Evolutionary conservation across 805 yeast genomes (phyloP), one percentile per base, ranked within the genome.

Genomic region (Saturnispora quitensis): DNA sequence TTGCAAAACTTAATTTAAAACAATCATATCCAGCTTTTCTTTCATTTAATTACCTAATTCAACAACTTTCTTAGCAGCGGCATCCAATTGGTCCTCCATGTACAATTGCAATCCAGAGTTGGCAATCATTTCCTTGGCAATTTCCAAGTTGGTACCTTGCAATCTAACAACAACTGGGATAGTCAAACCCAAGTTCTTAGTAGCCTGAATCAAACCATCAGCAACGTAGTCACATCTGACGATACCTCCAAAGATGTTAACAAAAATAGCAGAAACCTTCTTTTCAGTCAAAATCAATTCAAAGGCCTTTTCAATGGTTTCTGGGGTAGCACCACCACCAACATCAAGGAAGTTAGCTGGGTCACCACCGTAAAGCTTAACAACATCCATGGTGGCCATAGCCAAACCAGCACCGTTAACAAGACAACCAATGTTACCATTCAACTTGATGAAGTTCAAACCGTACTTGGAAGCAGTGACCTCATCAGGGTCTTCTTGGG

Each of bases 371-470:
- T 89, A 87, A 64, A 93, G 81, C 76, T 93, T 89, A 77, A 93
- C 89, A 70, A 95, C 95, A 73, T 93, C 99, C 97, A 93, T 90
- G 60, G 99, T 93, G 63, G 99, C 99, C 99, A 93, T 93, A 65
- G 99, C 99, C 69, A 93, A 81, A 72, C 99, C 99, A 54, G 99
- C 99, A 77, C 99, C 99, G 73, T 93, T 93, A 70, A 93, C 99
- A 57, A 93, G 78, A 77, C 97, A 91, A 64, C 99, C 99, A 67
- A 93, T 91, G 79, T 89, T 88, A 73, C 99, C 99, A 68, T 91
- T 95, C 68, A 93, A 83, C 77, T 93, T 93, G 76, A 93, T 95
- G 72, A 91, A 93, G 77, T 93, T 93, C 66, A 93, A 81, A 64
- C 89, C 93, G 66, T 81, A 85, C 71, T 88, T 73, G 64, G 93